Evolutionary conservation across 2,329 filamentous ascomycete species (phyloP).

Genomic region (Diaporthe citrichinensis): DNA sequence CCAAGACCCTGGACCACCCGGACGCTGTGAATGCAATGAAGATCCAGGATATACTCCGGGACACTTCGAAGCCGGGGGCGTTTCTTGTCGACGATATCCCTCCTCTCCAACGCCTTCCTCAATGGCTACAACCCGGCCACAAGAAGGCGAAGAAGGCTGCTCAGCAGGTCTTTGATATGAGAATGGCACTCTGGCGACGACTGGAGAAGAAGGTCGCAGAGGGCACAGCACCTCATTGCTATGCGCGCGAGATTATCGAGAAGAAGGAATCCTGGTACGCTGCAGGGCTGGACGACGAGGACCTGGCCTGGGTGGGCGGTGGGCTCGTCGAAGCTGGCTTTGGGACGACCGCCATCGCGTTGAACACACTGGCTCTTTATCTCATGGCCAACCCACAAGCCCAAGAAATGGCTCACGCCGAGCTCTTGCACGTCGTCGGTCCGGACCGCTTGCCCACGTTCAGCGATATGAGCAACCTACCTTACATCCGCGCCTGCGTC

Average conservation of each 20-base stretch:
- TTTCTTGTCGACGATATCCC: slow-evolving; percentile 49
- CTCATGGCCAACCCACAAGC: slow-evolving; percentile 44
- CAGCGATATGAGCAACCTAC: slow-evolving; percentile 48
- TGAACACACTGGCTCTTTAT: slow-evolving; percentile 35
- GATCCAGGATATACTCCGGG: slow-evolving; percentile 42
- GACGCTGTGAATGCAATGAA: slow-evolving; percentile 35
- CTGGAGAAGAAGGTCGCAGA: slow-evolving; percentile 42
- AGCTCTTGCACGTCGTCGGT: slow-evolving; percentile 56
- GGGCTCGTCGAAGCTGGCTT: slow-evolving; percentile 54
- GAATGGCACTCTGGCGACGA: slow-evolving; percentile 46
- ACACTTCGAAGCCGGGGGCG: slow-evolving; percentile 43
- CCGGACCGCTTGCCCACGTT: slow-evolving; percentile 47
- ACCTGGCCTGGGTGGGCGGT: slow-evolving; percentile 46
- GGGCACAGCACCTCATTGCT: slow-evolving; percentile 45
- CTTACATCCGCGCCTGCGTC: slow-evolving; percentile 33
- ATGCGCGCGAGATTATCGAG: slow-evolving; percentile 45
- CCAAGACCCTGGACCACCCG: slow-evolving; percentile 44
- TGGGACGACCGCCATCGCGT: neutral
- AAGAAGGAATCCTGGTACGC: slow-evolving; percentile 43
- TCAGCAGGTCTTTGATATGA: slow-evolving; percentile 43
- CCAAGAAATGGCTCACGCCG: slow-evolving; percentile 57
- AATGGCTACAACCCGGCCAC: slow-evolving; percentile 46
- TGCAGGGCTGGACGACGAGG: slow-evolving; percentile 46
- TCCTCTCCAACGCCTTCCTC: slow-evolving; percentile 43
- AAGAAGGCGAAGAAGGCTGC: slow-evolving; percentile 41